Percentiles rank a stretch among this genome's conserved stretches.
Evolutionary conservation across 148 eudicot genomes (phyloP).

Genomic region (Rhododendron simsii): DNA sequence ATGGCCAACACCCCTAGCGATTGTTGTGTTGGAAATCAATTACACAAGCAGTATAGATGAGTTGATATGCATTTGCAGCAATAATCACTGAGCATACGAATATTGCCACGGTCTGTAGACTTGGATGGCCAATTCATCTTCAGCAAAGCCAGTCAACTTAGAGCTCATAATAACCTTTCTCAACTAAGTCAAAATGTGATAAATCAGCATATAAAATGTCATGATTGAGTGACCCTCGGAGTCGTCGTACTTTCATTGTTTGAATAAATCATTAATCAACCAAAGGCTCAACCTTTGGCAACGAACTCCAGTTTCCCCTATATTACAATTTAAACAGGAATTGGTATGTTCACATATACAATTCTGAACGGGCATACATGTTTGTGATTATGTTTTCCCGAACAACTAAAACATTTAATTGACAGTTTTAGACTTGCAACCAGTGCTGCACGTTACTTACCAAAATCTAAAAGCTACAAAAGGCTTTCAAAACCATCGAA

Average conservation of each 20-base stretch:
- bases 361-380: background rate
- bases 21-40: background rate
- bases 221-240: background rate
- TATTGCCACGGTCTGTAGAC: background rate
- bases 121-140: background rate
- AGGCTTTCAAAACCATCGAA: background rate
- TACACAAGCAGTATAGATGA: background rate
- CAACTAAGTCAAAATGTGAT: background rate
- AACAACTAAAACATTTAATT: too few species aligned
- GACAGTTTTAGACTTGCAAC: too few species aligned
- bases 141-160: background rate
- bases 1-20: background rate
- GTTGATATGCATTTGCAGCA: background rate
- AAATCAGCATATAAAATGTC: background rate
- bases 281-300: background rate
- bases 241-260: background rate
- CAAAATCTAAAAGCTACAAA: background rate
- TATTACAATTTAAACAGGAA: background rate
- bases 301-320: background rate
- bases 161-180: constrained; percentile 9
- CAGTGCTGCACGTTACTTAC: background rate
- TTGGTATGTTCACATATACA: background rate
- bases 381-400: background rate
- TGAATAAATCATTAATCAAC: background rate
- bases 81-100: background rate